These are phyloP conservation scores for Gypsophila paniculata DNA, from an alignment of 179 eudicot species.

Conservation along the genomic window DNA sequence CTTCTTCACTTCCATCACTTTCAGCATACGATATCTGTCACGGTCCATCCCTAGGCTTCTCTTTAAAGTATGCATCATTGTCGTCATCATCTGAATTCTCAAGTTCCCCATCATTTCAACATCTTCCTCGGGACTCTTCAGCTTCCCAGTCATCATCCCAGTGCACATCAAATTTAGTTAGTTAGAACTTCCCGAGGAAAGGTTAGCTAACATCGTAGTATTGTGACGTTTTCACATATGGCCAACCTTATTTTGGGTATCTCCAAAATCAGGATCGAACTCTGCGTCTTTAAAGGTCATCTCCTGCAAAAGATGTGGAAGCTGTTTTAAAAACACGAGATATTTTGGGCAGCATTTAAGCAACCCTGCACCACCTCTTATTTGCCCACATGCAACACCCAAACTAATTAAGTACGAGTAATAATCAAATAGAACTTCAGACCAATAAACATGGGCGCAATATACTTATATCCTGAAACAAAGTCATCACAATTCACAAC, in stretches of 20 bases:
- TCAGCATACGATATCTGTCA: slow-evolving; percentile 94
- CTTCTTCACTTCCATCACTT: slow-evolving; percentile 92
- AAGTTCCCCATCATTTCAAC: slow-evolving; percentile 68
- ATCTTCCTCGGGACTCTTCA: slow-evolving; percentile 66
- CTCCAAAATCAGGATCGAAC: slow-evolving; percentile 76
- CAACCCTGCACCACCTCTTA: neutral
- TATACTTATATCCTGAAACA: neutral
- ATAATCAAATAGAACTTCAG: neutral
- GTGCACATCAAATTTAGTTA: slow-evolving; percentile 7
- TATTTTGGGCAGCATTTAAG: slow-evolving; percentile 6
- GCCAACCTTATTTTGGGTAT: slow-evolving; percentile 51
- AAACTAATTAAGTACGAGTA: neutral
- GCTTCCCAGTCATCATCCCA: slow-evolving; percentile 87
- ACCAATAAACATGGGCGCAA: neutral
- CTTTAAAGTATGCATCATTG: slow-evolving; percentile 34
- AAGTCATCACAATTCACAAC: slow-evolving; percentile 1
- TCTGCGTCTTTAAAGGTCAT: slow-evolving; percentile 94
- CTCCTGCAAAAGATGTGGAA: slow-evolving; percentile 47
- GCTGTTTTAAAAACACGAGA: slow-evolving; percentile 10
- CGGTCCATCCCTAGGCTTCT: slow-evolving; percentile 55
- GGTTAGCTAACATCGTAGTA: neutral
- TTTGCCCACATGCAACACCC: neutral
- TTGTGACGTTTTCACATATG: neutral
- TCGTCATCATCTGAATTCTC: slow-evolving; percentile 58
- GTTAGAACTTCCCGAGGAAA: neutral